Conservation (phyloP, 306 rosid species). For the Coriaria nepalensis region DNA sequence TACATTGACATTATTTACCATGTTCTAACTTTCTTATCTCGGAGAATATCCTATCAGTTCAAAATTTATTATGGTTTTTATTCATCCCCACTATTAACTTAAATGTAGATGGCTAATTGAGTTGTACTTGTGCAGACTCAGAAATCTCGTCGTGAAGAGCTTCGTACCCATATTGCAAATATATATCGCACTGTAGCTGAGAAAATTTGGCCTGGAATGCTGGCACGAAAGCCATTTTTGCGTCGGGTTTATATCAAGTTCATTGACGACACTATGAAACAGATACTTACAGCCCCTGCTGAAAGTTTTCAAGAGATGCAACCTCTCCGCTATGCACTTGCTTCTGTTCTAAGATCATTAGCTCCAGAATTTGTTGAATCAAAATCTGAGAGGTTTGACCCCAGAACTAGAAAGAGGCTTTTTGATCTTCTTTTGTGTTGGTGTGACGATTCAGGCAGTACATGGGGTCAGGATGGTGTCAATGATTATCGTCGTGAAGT, state of each 20-base stretch:
- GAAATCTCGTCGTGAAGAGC: slow-evolving; percentile 92
- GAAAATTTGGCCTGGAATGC: slow-evolving; percentile 95
- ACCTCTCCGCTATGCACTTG: slow-evolving; percentile 92
- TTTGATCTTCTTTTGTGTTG: slow-evolving; percentile 94
- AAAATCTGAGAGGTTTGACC: slow-evolving; percentile 84
- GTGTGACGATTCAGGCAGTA: slow-evolving; percentile 74
- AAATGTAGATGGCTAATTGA: slow-evolving; percentile 14
- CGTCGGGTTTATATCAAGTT: slow-evolving; percentile 84
- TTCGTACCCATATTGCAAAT: slow-evolving; percentile 83
- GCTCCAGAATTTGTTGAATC: slow-evolving; percentile 98
- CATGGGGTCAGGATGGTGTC: slow-evolving; percentile 78
- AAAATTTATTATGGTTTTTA: no score
- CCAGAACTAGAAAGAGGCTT: slow-evolving; percentile 80
- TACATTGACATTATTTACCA: no score
- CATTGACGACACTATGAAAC: slow-evolving; percentile 73
- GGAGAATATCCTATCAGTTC: no score
- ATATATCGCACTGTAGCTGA: slow-evolving; percentile 89
- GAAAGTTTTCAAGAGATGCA: slow-evolving; percentile 93
- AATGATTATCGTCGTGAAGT: slow-evolving; percentile 96
- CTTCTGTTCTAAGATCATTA: slow-evolving; percentile 84
- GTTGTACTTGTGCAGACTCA: slow-evolving; percentile 54
- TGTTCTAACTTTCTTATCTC: no score
- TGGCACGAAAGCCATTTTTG: slow-evolving; percentile 66
- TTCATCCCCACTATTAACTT: no score
- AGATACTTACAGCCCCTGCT: slow-evolving; percentile 43